A percentile compares a stretch with the other conserved stretches of the same genome.
Conservation (phyloP, 2,329 filamentous ascomycete species). For the Graphiopsis chlorocephala region DNA sequence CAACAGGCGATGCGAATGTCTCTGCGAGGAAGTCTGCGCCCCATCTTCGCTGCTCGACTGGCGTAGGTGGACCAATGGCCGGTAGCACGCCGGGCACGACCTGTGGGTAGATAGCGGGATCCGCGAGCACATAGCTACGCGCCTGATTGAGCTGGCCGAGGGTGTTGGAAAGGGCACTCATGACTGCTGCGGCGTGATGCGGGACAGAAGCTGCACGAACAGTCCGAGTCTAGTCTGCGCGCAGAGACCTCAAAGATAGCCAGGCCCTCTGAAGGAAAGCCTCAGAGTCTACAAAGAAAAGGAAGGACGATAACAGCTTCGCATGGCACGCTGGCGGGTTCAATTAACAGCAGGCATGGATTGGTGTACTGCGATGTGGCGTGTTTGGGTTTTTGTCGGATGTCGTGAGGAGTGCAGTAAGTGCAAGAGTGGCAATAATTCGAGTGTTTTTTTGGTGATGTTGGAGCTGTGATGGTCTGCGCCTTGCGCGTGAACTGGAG, state of each 20-base stretch:
- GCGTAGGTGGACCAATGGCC: constrained; percentile 73
- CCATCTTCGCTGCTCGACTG: constrained; percentile 87
- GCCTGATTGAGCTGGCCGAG: constrained; percentile 86
- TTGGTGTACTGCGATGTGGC: neutral
- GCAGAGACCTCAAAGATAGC: neutral
- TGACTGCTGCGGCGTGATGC: constrained; percentile 18
- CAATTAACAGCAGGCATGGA: neutral
- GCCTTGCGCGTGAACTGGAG: constrained; percentile 13
- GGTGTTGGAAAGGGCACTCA: constrained; percentile 57
- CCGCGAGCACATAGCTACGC: constrained; percentile 81
- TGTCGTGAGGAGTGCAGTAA: neutral
- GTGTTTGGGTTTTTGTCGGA: neutral
- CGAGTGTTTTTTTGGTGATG: neutral
- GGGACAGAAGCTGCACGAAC: neutral
- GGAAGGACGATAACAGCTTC: constrained; percentile 13
- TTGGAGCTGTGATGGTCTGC: neutral
- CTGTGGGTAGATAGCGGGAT: constrained; percentile 83
- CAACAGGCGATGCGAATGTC: constrained; percentile 87
- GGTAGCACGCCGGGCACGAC: constrained; percentile 92
- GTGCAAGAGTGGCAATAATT: neutral
- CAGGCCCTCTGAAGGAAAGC: constrained; percentile 1
- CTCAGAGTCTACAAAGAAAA: constrained; percentile 13
- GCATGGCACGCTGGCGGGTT: constrained; percentile 10
- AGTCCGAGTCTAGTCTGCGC: constrained; percentile 2
- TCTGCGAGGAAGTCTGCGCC: constrained; percentile 94